These are phyloP conservation scores for Nicotiana obtusifolia DNA, from an alignment of 257 asterid genomes.

Conservation along the genomic window DNA sequence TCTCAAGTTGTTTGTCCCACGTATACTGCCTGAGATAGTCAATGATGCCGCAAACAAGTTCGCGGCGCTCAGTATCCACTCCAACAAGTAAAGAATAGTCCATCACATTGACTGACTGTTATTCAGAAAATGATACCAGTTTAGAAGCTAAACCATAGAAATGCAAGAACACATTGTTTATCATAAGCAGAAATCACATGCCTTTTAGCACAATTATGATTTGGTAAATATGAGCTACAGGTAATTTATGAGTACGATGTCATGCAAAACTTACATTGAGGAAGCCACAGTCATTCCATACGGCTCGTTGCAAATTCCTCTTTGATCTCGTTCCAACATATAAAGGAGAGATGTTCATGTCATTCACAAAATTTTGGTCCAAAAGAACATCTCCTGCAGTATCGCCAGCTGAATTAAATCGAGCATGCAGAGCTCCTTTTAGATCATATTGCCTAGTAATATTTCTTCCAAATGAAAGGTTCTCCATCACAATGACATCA, in stretches of 20 bases:
- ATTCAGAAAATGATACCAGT: background rate
- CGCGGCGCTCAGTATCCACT: constrained; percentile 59
- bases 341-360: constrained; percentile 78
- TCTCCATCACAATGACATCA: constrained; percentile 93
- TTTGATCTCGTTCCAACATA: constrained; percentile 68
- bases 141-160: background rate
- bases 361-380: constrained; percentile 93
- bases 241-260: background rate
- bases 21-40: constrained; percentile 96
- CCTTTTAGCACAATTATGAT: background rate
- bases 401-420: constrained; percentile 48
- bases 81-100: constrained; percentile 96
- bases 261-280: constrained; percentile 56
- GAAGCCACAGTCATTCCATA: constrained; percentile 79
- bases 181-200: background rate
- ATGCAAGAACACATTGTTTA: background rate
- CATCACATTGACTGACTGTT: constrained; percentile 84
- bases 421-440: constrained; percentile 86
- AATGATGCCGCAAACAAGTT: constrained; percentile 87
- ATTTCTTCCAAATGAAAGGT: constrained; percentile 79
- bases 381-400: constrained; percentile 71
- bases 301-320: constrained; percentile 82
- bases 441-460: constrained; percentile 78
- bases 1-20: constrained; percentile 95
- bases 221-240: background rate